Base-by-base conservation (phyloP, 1,284 basidiomycete genomes). In the Entoloma clypeatum region DNA sequence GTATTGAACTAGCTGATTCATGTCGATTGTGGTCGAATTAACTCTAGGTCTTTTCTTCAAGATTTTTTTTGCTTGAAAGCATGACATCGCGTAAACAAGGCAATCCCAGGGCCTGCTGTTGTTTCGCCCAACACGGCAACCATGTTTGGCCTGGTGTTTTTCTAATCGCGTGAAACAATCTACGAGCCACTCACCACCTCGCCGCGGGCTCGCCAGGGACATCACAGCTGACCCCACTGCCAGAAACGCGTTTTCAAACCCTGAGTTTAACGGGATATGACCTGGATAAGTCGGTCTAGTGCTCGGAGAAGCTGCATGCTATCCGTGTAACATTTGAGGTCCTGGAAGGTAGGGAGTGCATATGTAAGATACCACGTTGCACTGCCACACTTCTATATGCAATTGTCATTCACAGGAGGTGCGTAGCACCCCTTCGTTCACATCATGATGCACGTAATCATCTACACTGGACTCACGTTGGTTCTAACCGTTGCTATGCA, bases 121-220 rank as follows among this genome's bases (percentile, higher is more conserved):
- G 90, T 90, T 65, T 98, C 94, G 17, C 87, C 90, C 7, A 96
- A 74, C 5, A 89, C 86, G 14, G 94, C 93, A 30, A 98, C 79
- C 83, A 97, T 91, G 62, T 97, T 93, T 92, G 55, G 24, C 47
- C 43, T 9, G 27, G 21, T 13, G 24, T 30, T 28, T 31, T 17
- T 35, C 46, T 26, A 33, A 18, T n/a, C 35, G 13, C 8, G 14
- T 36, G 19, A 16, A 39, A 21, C 21, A 36, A 31, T 28, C 16
- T 30, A 24, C 19, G n/a, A 24, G 31, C 30, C 17, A 64, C 86
- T 63, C 55, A 90, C 92, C 93, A 54, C 84, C 92, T 56, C 95
- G 74, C 30, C 81, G 72, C 13, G 93, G 92, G 60, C 96, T 80
- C 32, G 78, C 67, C 10, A 99, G 72, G 6, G 92, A 82, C 68